Conservation (phyloP, 176 grass and related monocot species). For the Oryza meridionalis region DNA sequence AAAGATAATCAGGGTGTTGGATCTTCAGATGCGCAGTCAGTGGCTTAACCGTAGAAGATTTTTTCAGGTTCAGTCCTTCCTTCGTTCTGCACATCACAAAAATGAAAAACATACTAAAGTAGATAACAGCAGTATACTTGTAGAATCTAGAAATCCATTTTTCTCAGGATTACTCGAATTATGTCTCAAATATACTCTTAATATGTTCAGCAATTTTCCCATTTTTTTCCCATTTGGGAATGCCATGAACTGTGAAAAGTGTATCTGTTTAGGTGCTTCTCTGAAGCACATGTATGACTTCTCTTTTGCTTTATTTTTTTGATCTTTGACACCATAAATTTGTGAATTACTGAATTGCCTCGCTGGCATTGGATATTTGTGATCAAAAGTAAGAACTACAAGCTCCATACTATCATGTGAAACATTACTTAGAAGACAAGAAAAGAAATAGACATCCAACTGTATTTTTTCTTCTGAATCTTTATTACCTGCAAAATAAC, state of each 20-base stretch:
- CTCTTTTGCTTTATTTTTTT: neutral
- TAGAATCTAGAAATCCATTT: slow-evolving; percentile 21
- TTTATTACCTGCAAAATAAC: neutral
- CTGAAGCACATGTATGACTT: neutral
- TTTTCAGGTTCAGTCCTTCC: neutral
- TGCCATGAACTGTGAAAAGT: neutral
- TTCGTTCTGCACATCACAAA: neutral
- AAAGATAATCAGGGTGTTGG: slow-evolving; percentile 55
- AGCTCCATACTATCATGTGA: too few relatives aligned
- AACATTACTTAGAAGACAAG: too few relatives aligned
- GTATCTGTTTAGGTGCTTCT: neutral
- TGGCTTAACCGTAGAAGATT: slow-evolving; percentile 28
- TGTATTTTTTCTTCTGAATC: neutral
- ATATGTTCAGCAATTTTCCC: slow-evolving; percentile 3
- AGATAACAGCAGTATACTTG: slow-evolving; percentile 36
- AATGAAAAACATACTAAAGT: slow-evolving; percentile 8
- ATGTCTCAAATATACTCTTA: neutral
- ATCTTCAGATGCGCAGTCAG: slow-evolving; percentile 1
- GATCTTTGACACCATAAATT: neutral
- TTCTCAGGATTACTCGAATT: slow-evolving; percentile 31
- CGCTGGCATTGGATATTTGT: neutral
- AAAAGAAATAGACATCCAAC: too few relatives aligned
- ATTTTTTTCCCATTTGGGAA: neutral
- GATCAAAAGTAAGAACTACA: neutral
- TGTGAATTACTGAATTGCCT: neutral